Evolutionary conservation across 2,329 filamentous ascomycete genomes (phyloP).

Genomic region (Leptosphaerulina australis): DNA sequence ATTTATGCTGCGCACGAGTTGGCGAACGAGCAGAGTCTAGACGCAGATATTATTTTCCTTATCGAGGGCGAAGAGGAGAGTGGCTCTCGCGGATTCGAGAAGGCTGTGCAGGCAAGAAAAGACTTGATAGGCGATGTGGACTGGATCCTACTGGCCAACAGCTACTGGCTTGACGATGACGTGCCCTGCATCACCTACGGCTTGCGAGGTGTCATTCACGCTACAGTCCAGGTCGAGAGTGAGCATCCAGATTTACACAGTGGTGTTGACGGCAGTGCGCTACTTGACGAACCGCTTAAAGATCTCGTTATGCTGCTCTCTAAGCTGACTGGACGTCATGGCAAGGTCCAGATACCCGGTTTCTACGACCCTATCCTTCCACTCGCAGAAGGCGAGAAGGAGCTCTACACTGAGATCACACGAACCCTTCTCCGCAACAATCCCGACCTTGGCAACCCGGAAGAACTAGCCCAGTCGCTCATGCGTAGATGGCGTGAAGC

Average conservation of each 20-base stretch:
- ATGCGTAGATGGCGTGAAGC: slow-evolving; percentile 97
- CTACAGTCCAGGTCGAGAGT: slow-evolving; percentile 86
- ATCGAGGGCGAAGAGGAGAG: slow-evolving; percentile 98
- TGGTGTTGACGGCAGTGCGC: slow-evolving; percentile 91
- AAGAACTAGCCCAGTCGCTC: slow-evolving; percentile 78
- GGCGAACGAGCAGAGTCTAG: slow-evolving; percentile 79
- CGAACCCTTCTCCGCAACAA: slow-evolving; percentile 75
- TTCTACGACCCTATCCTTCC: slow-evolving; percentile 87
- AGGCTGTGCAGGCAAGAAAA: slow-evolving; percentile 80
- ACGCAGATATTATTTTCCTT: slow-evolving; percentile 88
- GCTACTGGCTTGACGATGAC: slow-evolving; percentile 97
- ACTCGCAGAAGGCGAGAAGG: slow-evolving; percentile 75
- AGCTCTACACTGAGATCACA: slow-evolving; percentile 83
- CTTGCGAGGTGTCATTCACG: slow-evolving; percentile 89
- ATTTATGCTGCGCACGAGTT: slow-evolving; percentile 92
- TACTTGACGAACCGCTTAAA: slow-evolving; percentile 89
- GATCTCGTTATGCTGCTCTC: slow-evolving; percentile 85
- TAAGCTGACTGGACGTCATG: slow-evolving; percentile 79
- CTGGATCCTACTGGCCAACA: slow-evolving; percentile 94
- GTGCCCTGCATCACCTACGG: slow-evolving; percentile 96
- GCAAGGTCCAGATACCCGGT: slow-evolving; percentile 80
- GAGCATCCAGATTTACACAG: slow-evolving; percentile 88
- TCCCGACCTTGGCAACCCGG: slow-evolving; percentile 66
- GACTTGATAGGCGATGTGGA: slow-evolving; percentile 86
- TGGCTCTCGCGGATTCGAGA: slow-evolving; percentile 87